Evolutionary conservation across 257 asterid species (phyloP).

Genomic region (Jacaranda copaia): DNA sequence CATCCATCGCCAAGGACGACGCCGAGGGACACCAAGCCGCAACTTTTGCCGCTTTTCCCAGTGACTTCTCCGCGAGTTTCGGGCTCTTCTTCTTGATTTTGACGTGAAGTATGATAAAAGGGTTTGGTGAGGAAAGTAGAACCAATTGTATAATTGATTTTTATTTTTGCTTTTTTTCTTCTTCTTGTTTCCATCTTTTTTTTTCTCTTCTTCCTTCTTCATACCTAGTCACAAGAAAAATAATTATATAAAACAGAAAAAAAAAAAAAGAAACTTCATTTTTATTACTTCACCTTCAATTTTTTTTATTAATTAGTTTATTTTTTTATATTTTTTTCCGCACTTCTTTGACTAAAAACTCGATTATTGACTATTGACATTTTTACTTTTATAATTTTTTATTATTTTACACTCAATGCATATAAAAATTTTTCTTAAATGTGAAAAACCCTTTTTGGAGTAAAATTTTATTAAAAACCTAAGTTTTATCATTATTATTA

Average conservation of each 20-base stretch:
- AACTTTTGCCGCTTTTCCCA: slow-evolving; percentile 75
- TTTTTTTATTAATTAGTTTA: not conserved
- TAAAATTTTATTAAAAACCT: too few relatives aligned
- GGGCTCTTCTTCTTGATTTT: slow-evolving; percentile 56
- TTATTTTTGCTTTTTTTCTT: not conserved
- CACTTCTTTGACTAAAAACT: not conserved
- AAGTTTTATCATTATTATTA: not conserved
- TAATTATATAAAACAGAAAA: not conserved
- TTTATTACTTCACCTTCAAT: slow-evolving; percentile 6
- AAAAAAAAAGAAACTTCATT: not conserved
- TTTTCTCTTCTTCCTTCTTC: not conserved
- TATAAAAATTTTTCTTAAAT: too few relatives aligned
- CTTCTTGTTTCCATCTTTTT: not conserved
- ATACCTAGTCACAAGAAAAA: slow-evolving; percentile 21
- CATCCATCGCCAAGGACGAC: slow-evolving; percentile 75
- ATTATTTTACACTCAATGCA: too few relatives aligned
- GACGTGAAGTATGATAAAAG: not conserved
- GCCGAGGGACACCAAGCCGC: slow-evolving; percentile 58
- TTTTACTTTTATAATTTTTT: not conserved
- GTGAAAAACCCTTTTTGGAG: too few relatives aligned
- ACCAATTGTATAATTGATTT: slow-evolving; percentile 33
- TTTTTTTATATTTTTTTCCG: not conserved
- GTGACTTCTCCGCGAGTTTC: slow-evolving; percentile 76
- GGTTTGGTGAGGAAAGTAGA: not conserved
- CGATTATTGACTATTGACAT: slow-evolving; percentile 28